phyloP scores from a whole-genome alignment of 2,329 filamentous ascomycete genomes.

The Aspergillus thermomutatus region DNA sequence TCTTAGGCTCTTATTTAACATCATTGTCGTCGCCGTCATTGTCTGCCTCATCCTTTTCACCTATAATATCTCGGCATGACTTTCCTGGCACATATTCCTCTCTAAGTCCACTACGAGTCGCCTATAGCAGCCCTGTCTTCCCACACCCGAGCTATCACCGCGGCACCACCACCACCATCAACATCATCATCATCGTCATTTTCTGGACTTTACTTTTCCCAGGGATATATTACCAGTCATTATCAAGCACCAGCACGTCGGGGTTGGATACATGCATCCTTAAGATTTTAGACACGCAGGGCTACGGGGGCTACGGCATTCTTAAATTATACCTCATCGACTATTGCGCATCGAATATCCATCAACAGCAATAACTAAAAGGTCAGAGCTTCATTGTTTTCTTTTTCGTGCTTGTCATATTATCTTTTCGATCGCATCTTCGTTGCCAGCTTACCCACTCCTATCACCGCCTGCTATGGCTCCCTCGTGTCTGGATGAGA shows the following conservation, averaged over 20 bases:
- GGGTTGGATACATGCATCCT: not conserved
- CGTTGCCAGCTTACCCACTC: not conserved
- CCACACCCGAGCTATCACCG: not conserved
- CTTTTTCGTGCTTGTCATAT: not conserved
- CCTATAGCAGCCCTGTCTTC: not conserved
- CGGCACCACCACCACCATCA: not conserved
- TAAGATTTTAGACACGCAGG: not conserved
- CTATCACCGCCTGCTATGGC: not conserved
- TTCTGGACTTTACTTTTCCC: not conserved
- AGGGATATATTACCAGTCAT: not conserved
- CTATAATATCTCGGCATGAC: not conserved
- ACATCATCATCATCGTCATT: not conserved
- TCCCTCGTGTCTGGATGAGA: not conserved
- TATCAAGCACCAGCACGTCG: not conserved
- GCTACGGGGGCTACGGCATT: not conserved
- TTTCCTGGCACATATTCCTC: not conserved
- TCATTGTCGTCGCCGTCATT: not conserved
- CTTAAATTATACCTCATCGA: not conserved
- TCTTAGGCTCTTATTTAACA: not conserved
- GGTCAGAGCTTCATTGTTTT: not conserved
- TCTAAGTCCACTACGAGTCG: not conserved
- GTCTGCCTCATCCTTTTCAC: not conserved
- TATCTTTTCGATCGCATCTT: not conserved
- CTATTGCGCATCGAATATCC: not conserved
- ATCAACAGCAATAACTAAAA: not conserved